A percentile compares a stretch with the other conserved stretches of the same genome.
phyloP scores from a whole-genome alignment of 2,329 filamentous ascomycete genomes.

The Nakataea oryzae region DNA sequence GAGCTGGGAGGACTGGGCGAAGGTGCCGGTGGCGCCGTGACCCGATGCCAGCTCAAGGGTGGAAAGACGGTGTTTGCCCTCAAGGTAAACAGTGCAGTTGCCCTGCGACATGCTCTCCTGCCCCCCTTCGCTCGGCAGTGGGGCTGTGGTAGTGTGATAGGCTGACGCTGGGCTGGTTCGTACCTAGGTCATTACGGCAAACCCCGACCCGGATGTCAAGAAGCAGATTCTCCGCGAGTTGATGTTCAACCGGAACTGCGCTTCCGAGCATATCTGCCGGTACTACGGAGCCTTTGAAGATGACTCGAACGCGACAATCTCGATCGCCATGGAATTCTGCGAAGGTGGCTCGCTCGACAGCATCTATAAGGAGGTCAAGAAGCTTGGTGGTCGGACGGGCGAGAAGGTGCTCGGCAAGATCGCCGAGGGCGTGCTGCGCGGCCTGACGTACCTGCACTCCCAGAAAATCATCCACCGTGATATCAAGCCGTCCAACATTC shows the following conservation, averaged over 20 bases:
- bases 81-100: slow-evolving; percentile 55
- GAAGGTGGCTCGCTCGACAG: slow-evolving; percentile 93
- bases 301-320: slow-evolving; percentile 90
- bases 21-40: slow-evolving; percentile 91
- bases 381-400: slow-evolving; percentile 84
- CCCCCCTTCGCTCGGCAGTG: not conserved
- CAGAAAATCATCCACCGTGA: slow-evolving; percentile 98
- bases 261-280: slow-evolving; percentile 88
- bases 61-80: slow-evolving; percentile 93
- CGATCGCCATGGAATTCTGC: slow-evolving; percentile 98
- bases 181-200: slow-evolving; percentile 84
- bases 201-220: slow-evolving; percentile 95
- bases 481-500: slow-evolving; percentile 96
- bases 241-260: slow-evolving; percentile 95
- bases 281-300: slow-evolving; percentile 98
- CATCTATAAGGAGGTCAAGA: slow-evolving; percentile 95
- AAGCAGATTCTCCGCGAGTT: slow-evolving; percentile 96
- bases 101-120: not conserved
- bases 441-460: slow-evolving; percentile 87
- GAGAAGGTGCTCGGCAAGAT: slow-evolving; percentile 97
- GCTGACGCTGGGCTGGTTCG: not conserved
- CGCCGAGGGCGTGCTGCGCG: slow-evolving; percentile 86
- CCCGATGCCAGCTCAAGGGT: slow-evolving; percentile 76
- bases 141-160: not conserved
- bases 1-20: slow-evolving; percentile 88